Evolutionary conservation across 1,139 yeast genomes (phyloP).

Genomic region (Ogataea hybrid): DNA sequence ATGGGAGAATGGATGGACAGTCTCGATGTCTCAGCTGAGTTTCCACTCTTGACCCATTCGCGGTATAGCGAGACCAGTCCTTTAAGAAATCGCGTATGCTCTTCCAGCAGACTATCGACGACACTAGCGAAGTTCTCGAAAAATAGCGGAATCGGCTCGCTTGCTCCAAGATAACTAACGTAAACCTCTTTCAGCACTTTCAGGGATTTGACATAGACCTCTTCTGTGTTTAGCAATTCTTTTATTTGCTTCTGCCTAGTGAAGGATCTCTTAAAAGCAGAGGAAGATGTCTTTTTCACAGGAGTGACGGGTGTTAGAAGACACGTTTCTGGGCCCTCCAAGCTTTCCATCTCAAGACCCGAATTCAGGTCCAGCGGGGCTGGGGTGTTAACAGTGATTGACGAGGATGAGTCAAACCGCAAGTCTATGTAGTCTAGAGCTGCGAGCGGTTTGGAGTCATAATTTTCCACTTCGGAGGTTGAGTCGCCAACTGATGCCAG

Average conservation of each 20-base stretch:
- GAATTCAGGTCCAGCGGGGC: not conserved
- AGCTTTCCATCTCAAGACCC: conserved; percentile 3
- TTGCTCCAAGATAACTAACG: conserved; percentile 35
- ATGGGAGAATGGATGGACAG: conserved; percentile 23
- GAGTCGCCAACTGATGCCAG: conserved; percentile 5
- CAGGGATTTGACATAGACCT: conserved; percentile 42
- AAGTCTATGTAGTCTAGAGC: conserved; percentile 2
- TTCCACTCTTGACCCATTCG: conserved; percentile 18
- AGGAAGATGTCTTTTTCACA: conserved; percentile 11
- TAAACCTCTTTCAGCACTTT: conserved; percentile 40
- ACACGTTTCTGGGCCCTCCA: conserved; percentile 13
- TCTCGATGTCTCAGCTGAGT: conserved; percentile 14
- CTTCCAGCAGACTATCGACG: conserved; percentile 29
- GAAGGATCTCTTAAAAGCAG: conserved; percentile 26
- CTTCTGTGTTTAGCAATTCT: conserved; percentile 50
- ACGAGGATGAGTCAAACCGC: conserved; percentile 15
- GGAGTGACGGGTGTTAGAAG: conserved; percentile 12
- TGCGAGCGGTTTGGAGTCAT: not conserved
- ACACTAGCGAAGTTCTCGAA: conserved; percentile 28
- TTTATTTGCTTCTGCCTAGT: conserved; percentile 40
- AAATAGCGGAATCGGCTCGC: conserved; percentile 30
- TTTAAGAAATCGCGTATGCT: conserved; percentile 31
- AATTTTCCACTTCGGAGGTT: conserved; percentile 3
- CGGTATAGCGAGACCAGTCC: conserved; percentile 23
- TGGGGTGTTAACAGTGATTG: conserved; percentile 8